Percentiles rank a stretch among this genome's conserved stretches.
Conservation (phyloP, 495 filamentous ascomycete species). For the Neurospora sp. region DNA sequence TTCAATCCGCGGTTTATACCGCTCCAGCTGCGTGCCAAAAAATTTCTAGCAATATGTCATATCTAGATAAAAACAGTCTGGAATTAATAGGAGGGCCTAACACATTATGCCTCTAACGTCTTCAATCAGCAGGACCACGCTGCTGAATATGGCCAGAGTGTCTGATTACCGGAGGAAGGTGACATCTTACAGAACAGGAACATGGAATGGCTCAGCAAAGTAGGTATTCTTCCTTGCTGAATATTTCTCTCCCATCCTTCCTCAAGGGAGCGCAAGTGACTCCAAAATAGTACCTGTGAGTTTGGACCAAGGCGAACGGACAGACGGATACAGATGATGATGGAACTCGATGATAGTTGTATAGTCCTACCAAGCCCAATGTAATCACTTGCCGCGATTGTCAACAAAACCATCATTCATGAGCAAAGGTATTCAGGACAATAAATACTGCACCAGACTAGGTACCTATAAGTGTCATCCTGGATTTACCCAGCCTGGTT, state of each 20-base stretch:
- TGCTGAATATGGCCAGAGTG: neutral
- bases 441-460: no score
- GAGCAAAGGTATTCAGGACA: no score
- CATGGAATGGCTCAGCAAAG: neutral
- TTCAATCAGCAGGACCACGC: neutral
- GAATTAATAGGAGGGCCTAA: neutral
- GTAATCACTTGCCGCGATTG: no score
- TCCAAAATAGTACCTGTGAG: neutral
- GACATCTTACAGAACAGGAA: neutral
- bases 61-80: neutral
- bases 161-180: neutral
- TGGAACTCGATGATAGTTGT: no score
- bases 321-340: neutral
- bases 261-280: neutral
- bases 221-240: neutral
- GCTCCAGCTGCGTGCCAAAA: neutral
- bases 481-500: no score
- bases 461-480: no score
- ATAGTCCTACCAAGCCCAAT: no score
- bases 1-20: neutral
- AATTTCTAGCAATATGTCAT: neutral
- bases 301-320: neutral
- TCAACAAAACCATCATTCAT: no score
- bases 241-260: neutral
- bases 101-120: neutral